Evolutionary conservation across 2,329 filamentous ascomycete genomes (phyloP), one percentile per base, ranked within the genome.

Genomic region (Microsporum audouinii): DNA sequence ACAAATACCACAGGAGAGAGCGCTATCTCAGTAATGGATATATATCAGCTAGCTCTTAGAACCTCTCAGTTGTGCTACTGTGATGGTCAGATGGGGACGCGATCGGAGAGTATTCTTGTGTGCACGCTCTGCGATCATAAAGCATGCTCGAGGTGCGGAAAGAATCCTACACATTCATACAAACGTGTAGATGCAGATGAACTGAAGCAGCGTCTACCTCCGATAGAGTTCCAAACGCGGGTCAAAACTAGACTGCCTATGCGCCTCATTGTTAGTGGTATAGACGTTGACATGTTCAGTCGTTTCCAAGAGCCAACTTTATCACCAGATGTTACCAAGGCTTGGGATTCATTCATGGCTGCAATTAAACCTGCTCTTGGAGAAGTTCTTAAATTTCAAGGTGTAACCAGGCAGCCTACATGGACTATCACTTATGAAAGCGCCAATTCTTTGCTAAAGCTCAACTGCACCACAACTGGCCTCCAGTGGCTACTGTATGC

Each of bases 61-160:
- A 80, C 76, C 62, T 70, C 73, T 7, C 75, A 77, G 8, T 71
- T 79, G n/a, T 88, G 85, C 64, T 70, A 71, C 47, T 87, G 85
- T 62, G 85, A 87, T 70, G 78, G 79, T 1, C 73, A 75, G 39
- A 71, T 70, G 2, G 66, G 69, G 0, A 69, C 78, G 1, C 72
- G 74, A 2, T 65, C 68, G 4, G 71, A 70, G 7, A 62, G 66
- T 0, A 75, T 85, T 5, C 73, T 78, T 39, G 65, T 70, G 41
- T 87, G 84, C 65, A 66, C 65, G 0, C 68, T 76, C 3, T 87
- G 84, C 64, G 72, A 69, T 0, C 80, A 85, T 65, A 82, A 80
- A 2, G 77, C 79, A 8, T 87, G 84, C 67, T 67, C 71, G 0
- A 68, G 70, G 3, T 86, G 83, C 65, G 78, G 76, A 1, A 78